phyloP scores from a whole-genome alignment of 768 basidiomycete species.

The Saitozyma sp. region DNA sequence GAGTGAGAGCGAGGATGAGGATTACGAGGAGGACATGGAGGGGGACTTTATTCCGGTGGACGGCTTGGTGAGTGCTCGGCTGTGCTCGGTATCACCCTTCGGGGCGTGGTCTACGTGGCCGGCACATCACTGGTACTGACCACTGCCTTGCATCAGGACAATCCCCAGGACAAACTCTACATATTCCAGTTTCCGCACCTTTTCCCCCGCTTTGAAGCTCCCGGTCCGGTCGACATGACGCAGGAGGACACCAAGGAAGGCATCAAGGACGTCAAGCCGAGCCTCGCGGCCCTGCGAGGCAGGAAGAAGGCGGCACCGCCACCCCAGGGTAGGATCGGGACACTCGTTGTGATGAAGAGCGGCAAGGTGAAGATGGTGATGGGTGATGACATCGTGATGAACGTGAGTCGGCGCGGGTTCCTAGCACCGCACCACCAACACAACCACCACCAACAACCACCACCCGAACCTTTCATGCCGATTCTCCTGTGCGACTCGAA shows the following conservation, averaged over 20 bases:
- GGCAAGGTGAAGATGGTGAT: conserved; percentile 85
- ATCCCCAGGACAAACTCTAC: conserved; percentile 59
- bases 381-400: conserved; percentile 74
- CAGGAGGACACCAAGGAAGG: conserved; percentile 58
- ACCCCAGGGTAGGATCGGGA: conserved; percentile 75
- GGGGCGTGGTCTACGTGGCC: not conserved
- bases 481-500: not conserved
- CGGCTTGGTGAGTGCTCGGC: conserved; percentile 23
- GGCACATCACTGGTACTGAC: not conserved
- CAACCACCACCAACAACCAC: too few species aligned
- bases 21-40: conserved; percentile 42
- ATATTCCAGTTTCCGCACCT: conserved; percentile 88
- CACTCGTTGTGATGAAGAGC: conserved; percentile 78
- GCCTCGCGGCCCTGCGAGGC: conserved; percentile 10
- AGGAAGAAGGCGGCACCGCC: conserved; percentile 48
- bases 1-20: conserved; percentile 49
- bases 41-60: conserved; percentile 39
- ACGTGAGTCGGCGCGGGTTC: conserved; percentile 59
- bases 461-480: not conserved
- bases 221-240: conserved; percentile 49
- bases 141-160: conserved; percentile 25
- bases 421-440: conserved; percentile 8
- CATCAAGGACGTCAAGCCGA: conserved; percentile 56
- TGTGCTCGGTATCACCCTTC: not conserved
- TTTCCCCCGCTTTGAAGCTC: conserved; percentile 70